Conservation (phyloP, 208 protist species). For the Leptomonas pyrrhocoris region DNA sequence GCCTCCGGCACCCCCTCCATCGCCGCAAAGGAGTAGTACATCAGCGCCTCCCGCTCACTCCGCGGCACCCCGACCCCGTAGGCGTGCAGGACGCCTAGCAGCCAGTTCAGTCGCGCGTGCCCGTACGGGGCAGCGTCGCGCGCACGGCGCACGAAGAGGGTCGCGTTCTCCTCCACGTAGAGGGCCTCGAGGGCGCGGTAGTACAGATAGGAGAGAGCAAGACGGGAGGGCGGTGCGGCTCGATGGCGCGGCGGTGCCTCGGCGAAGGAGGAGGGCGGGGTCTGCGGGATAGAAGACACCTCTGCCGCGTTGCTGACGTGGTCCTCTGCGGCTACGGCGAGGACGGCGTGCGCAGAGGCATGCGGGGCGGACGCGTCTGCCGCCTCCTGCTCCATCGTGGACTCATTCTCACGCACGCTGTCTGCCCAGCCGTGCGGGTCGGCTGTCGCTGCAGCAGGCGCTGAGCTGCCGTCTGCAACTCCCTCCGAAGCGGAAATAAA, state of each 20-base stretch:
- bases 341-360: no score
- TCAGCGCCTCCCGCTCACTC: constrained; percentile 58
- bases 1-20: constrained; percentile 70
- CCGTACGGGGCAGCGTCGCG: constrained; percentile 55
- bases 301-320: no score
- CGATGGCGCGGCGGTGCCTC: not conserved
- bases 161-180: constrained; percentile 65
- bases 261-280: not conserved
- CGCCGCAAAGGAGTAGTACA: constrained; percentile 86
- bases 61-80: constrained; percentile 76
- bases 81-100: constrained; percentile 79
- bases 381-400: no score
- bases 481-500: not conserved
- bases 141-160: constrained; percentile 46
- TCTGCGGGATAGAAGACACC: no score
- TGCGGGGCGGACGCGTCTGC: no score
- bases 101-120: constrained; percentile 75
- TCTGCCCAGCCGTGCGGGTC: not conserved
- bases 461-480: not conserved
- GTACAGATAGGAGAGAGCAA: constrained; percentile 64
- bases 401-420: no score
- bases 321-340: no score
- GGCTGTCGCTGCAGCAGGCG: not conserved
- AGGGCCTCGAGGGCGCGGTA: constrained; percentile 63
- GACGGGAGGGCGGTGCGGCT: constrained; percentile 26